A percentile compares a stretch with the other conserved stretches of the same genome.
These are phyloP conservation scores for Gamsiella multidivaricata DNA, from an alignment of 192 early-diverging fungal species.

Conservation along the genomic window DNA sequence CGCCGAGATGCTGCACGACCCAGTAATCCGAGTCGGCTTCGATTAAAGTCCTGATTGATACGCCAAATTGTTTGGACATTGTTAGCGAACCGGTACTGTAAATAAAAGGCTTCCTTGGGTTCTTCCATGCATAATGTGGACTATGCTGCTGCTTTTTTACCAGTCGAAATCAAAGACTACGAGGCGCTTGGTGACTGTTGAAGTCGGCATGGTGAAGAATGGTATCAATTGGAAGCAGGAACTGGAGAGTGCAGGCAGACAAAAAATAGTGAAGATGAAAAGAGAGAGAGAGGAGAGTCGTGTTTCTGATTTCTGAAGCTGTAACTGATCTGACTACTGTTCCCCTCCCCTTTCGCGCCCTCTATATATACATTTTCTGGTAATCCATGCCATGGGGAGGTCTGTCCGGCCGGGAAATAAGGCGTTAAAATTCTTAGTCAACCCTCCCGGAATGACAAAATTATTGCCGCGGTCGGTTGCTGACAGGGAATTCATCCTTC, in stretches of 20 bases:
- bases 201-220: slow-evolving; percentile 16
- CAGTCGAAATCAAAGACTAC: slow-evolving; percentile 79
- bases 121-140: not conserved
- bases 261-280: not conserved
- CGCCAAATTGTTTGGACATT: not conserved
- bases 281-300: not conserved
- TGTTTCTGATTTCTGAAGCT: not conserved
- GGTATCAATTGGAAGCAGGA: not conserved
- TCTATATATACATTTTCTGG: no score
- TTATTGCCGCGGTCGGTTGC: no score
- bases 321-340: no score
- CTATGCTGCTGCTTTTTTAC: slow-evolving; percentile 31
- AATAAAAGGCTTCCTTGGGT: no score
- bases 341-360: no score
- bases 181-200: slow-evolving; percentile 44
- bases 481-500: no score
- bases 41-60: slow-evolving; percentile 64
- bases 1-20: slow-evolving; percentile 54
- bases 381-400: no score
- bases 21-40: slow-evolving; percentile 71
- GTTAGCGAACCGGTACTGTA: not conserved
- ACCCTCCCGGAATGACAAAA: no score
- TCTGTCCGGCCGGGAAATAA: no score
- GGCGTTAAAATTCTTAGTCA: no score
- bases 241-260: not conserved